phyloP scores from a whole-genome alignment of 192 early-diverging fungal species.

The Paraglomus occultum region DNA sequence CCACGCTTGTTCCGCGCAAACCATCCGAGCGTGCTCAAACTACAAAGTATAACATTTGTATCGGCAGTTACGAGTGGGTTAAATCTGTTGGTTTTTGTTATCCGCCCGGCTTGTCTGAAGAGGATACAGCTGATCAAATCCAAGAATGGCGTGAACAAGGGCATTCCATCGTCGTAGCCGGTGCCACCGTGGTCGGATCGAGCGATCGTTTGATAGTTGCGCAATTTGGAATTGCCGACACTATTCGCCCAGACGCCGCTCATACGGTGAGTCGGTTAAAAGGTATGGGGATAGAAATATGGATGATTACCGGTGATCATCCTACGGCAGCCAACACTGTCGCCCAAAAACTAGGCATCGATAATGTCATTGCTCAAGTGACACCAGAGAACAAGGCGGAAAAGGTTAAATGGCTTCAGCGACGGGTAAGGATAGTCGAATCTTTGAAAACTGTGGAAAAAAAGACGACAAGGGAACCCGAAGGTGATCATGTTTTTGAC shows the following conservation, averaged over 20 bases:
- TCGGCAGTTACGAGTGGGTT: slow-evolving; percentile 69
- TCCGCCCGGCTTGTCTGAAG: slow-evolving; percentile 17
- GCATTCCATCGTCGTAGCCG: slow-evolving; percentile 53
- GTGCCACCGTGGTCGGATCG: slow-evolving; percentile 8
- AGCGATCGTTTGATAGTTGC: slow-evolving; percentile 47
- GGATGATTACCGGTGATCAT: slow-evolving; percentile 83
- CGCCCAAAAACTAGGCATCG: slow-evolving; percentile 63
- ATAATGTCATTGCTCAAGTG: slow-evolving; percentile 62
- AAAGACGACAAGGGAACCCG: neutral
- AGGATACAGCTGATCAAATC: slow-evolving; percentile 33
- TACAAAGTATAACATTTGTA: slow-evolving; percentile 32
- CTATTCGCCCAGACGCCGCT: slow-evolving; percentile 56
- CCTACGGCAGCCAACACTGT: slow-evolving; percentile 59
- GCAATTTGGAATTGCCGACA: slow-evolving; percentile 62
- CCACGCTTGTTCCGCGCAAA: too few relatives aligned
- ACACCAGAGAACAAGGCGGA: slow-evolving; percentile 71
- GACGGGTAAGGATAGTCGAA: neutral
- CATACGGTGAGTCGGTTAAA: slow-evolving; percentile 50
- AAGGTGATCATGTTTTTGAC: neutral
- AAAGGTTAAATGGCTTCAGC: slow-evolving; percentile 58
- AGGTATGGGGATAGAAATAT: slow-evolving; percentile 57
- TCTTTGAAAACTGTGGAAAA: too few relatives aligned
- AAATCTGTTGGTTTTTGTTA: slow-evolving; percentile 50
- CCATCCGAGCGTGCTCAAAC: too few relatives aligned
- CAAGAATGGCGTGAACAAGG: slow-evolving; percentile 55